Base-by-base conservation (phyloP, 2,329 filamentous ascomycete species). In the Lecanoromycetidae sp. region DNA sequence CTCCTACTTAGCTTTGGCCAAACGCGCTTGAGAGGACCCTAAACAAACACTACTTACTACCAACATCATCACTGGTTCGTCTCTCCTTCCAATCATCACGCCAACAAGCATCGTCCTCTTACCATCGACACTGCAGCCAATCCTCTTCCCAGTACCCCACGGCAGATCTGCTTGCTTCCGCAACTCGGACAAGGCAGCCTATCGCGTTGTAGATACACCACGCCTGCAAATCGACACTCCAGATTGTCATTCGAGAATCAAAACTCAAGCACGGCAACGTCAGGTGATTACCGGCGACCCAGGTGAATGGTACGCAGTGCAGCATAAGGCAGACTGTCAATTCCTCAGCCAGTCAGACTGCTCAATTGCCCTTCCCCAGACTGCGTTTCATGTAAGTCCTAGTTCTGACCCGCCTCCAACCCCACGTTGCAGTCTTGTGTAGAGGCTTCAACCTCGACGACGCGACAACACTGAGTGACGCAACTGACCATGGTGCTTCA, bases 1-100 rank as follows among this genome's bases (percentile, higher is more conserved):
- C 30, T 25, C 13, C 27, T 27, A 17, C 41, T 23, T 40, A 2
- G 23, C 39, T 19, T 27, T 19, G 22, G 19, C 45, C 30, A 42
- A 13, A 30, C 37, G 44, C 37, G 37, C 37, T 32, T 33, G 26
- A 9, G 8, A 4, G 10, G 39, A 30, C 19, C 22, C 30, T 42
- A 47, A 29, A 19, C 13, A 25, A 29, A 23, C 38, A 40, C 20
- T 35, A 35, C 23, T 22, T 30, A 42, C 19, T 23, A 47, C 37
- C 45, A 47, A 42, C 45, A 23, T 27, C 23, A 19, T 42, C 45
- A 47, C 30, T 42, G 45, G 45, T 32, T 47, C 45, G 38, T n/a
- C 45, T 30, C 45, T 47, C 23, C 37, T 47, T 41, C 45, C 45
- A 47, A 47, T 47, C 38, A 42, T 36, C 37, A 42, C 30, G 35